Conservation (phyloP, 164 flowering plant species). For the Chloranthus sessilifolius region DNA sequence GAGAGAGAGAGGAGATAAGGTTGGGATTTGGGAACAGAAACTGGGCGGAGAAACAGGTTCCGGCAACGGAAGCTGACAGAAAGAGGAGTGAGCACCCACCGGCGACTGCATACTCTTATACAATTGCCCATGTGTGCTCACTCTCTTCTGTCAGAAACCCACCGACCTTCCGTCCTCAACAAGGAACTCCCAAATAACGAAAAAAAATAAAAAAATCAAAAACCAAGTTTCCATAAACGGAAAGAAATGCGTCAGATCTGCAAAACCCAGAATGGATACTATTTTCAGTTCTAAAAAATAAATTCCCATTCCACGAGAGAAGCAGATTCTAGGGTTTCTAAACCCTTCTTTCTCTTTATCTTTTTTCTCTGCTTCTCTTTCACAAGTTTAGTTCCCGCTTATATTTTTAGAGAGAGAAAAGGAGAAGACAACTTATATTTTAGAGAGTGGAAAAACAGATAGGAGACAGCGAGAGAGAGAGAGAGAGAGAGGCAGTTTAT, state of each 20-base stretch:
- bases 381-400: too few species aligned
- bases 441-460: too few species aligned
- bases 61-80: slow-evolving; percentile 43
- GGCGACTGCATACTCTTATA: slow-evolving; percentile 30
- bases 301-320: neutral
- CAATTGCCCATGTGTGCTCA: slow-evolving; percentile 52
- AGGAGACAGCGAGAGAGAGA: too few species aligned
- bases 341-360: too few species aligned
- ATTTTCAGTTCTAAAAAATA: neutral
- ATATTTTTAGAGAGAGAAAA: too few species aligned
- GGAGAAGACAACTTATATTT: too few species aligned
- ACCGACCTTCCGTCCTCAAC: neutral
- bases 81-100: slow-evolving; percentile 57
- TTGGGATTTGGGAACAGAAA: neutral
- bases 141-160: slow-evolving; percentile 62
- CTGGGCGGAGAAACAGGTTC: slow-evolving; percentile 1
- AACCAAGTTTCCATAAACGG: too few species aligned
- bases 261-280: neutral
- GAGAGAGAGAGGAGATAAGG: neutral
- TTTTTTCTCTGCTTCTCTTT: too few species aligned
- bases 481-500: too few species aligned
- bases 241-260: neutral
- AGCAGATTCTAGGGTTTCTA: neutral
- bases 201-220: too few species aligned
- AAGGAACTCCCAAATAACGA: neutral